These are phyloP conservation scores for Ustilago tritici DNA, from an alignment of 1,284 basidiomycete species.

Conservation along the genomic window DNA sequence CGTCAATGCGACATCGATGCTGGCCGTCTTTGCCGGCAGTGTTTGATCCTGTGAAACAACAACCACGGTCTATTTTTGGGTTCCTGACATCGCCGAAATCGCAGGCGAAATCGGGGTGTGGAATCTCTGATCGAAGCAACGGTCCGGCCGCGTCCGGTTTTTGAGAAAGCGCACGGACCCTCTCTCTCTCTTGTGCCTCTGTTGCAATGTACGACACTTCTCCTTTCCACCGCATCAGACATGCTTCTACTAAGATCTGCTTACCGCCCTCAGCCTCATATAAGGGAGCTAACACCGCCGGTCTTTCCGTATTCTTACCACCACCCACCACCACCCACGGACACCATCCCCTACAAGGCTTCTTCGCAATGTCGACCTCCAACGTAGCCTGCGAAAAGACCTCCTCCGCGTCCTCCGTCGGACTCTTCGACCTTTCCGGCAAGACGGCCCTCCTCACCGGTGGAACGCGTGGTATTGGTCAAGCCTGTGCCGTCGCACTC, in stretches of 20 bases:
- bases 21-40: not conserved
- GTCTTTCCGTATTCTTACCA: not conserved
- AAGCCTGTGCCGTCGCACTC: slow-evolving; percentile 71
- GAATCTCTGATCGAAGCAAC: slow-evolving; percentile 12
- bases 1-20: not conserved
- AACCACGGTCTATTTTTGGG: too few relatives aligned
- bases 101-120: not conserved
- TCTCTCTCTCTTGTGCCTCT: not conserved
- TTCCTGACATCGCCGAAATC: too few relatives aligned
- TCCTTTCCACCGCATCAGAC: not conserved
- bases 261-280: not conserved
- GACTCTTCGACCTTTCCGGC: slow-evolving; percentile 53
- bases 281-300: not conserved
- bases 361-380: slow-evolving; percentile 23
- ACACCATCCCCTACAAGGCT: not conserved
- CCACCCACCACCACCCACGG: not conserved
- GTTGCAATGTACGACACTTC: not conserved
- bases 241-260: not conserved
- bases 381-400: slow-evolving; percentile 47
- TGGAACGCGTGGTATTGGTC: slow-evolving; percentile 62
- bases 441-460: slow-evolving; percentile 58
- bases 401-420: slow-evolving; percentile 27
- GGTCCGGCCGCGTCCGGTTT: slow-evolving; percentile 22
- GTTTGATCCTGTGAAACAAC: not conserved
- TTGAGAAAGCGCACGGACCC: not conserved